Evolutionary conservation across 169 alveolate species (phyloP).

Genomic region (Eimeria sp.): DNA sequence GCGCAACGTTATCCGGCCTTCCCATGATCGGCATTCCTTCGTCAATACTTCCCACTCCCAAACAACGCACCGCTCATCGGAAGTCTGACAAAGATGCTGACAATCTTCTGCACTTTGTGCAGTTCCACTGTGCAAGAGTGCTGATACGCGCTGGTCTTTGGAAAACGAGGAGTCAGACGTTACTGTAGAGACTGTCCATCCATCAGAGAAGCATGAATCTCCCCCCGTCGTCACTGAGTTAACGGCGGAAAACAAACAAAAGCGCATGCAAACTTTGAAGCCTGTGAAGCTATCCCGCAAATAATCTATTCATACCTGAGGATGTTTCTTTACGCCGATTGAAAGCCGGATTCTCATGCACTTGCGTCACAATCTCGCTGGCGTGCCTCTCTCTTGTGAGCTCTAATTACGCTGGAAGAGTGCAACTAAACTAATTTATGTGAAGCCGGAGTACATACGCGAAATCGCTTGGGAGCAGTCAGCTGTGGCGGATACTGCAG

Average conservation of each 20-base stretch:
- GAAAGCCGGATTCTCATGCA: not conserved
- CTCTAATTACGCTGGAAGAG: not conserved
- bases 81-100: slow-evolving; percentile 32
- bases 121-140: not conserved
- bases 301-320: not conserved
- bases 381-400: not conserved
- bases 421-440: slow-evolving; percentile 20
- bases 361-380: not conserved
- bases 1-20: not conserved
- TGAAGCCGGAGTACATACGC: slow-evolving; percentile 25
- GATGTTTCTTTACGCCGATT: not conserved
- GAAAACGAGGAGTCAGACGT: not conserved
- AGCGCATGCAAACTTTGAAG: not conserved
- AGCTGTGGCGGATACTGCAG: slow-evolving; percentile 15
- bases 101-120: slow-evolving; percentile 9
- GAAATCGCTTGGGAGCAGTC: slow-evolving; percentile 24
- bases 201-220: slow-evolving; percentile 43
- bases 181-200: slow-evolving; percentile 5
- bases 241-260: not conserved
- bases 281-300: not conserved
- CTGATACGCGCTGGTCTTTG: not conserved
- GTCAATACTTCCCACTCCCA: slow-evolving; percentile 45
- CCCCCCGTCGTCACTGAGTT: slow-evolving; percentile 42
- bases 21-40: slow-evolving; percentile 23
- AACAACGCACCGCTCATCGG: slow-evolving; percentile 9